phyloP scores from a whole-genome alignment of 2,329 filamentous ascomycete genomes.

The Fusarium bulbicola region DNA sequence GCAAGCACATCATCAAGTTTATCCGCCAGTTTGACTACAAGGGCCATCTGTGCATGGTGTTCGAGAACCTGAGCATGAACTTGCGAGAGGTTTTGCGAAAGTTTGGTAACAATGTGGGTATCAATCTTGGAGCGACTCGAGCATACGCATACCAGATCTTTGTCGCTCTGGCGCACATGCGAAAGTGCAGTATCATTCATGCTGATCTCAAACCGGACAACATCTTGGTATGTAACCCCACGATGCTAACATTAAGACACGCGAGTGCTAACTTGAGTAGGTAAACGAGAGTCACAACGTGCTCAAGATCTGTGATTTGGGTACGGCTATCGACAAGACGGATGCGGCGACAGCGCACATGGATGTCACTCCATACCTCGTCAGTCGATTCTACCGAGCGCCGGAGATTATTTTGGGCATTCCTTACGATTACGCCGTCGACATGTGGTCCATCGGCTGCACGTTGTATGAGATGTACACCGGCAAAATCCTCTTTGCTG shows the following conservation, averaged over 20 bases:
- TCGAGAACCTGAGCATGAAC: constrained; percentile 94
- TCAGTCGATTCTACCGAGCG: constrained; percentile 96
- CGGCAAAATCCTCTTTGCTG: constrained; percentile 95
- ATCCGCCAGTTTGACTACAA: constrained; percentile 92
- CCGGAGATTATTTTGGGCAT: constrained; percentile 98
- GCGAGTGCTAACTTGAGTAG: constrained; percentile 46
- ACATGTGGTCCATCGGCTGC: constrained; percentile 98
- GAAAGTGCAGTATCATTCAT: constrained; percentile 92
- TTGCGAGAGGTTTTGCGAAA: constrained; percentile 94
- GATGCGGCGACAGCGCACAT: constrained; percentile 77
- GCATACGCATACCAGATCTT: constrained; percentile 96
- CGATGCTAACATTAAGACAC: background rate
- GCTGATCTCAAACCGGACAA: constrained; percentile 98
- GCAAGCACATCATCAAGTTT: constrained; percentile 90
- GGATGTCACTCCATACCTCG: constrained; percentile 92
- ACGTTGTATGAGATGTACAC: constrained; percentile 97
- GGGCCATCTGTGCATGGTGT: constrained; percentile 94
- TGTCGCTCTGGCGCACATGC: constrained; percentile 84
- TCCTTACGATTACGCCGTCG: constrained; percentile 91
- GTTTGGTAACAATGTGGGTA: constrained; percentile 92
- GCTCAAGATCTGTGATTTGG: constrained; percentile 95
- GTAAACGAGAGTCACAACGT: constrained; percentile 83
- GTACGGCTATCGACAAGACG: constrained; percentile 90
- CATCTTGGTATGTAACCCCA: constrained; percentile 70
- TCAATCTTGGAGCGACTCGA: constrained; percentile 87